phyloP scores from a whole-genome alignment of 23 red algal species.

The Gracilaria vermiculophylla region DNA sequence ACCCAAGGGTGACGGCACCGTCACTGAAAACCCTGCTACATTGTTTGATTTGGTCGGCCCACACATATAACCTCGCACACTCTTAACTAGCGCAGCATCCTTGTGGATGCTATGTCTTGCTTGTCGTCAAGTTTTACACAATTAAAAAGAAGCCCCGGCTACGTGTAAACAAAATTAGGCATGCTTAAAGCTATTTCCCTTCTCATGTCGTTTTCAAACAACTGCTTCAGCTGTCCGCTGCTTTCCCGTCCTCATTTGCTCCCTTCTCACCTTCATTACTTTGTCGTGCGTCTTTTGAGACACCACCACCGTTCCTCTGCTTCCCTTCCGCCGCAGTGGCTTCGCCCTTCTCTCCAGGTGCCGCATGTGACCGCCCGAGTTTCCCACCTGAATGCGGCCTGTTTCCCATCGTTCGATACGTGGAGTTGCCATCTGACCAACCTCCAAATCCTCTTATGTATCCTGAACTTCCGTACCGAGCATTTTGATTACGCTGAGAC shows the following conservation, averaged over 20 bases:
- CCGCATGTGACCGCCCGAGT: not conserved
- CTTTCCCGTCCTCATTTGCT: not conserved
- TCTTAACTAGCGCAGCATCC: not conserved
- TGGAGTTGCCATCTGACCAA: not conserved
- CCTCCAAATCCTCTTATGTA: not conserved
- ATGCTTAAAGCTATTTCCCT: not conserved
- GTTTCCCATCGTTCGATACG: not conserved
- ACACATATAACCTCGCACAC: conserved; percentile 19
- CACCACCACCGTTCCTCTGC: not conserved
- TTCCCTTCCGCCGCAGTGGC: not conserved
- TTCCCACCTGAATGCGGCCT: not conserved
- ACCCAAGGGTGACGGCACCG: conserved; percentile 56
- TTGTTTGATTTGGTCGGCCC: conserved; percentile 48
- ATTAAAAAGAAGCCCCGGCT: not conserved
- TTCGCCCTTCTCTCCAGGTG: not conserved
- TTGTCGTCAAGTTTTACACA: not conserved
- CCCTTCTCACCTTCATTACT: not conserved
- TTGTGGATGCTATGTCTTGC: not conserved
- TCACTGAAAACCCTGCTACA: conserved; percentile 20
- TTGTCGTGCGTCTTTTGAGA: not conserved
- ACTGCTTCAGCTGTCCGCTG: not conserved
- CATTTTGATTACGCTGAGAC: not conserved
- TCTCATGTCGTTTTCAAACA: not conserved
- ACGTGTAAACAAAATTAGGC: conserved; percentile 11
- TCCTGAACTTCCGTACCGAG: not conserved